These are phyloP conservation scores for Alternaria sp. DNA, from an alignment of 2,329 filamentous ascomycete genomes.

Conservation along the genomic window DNA sequence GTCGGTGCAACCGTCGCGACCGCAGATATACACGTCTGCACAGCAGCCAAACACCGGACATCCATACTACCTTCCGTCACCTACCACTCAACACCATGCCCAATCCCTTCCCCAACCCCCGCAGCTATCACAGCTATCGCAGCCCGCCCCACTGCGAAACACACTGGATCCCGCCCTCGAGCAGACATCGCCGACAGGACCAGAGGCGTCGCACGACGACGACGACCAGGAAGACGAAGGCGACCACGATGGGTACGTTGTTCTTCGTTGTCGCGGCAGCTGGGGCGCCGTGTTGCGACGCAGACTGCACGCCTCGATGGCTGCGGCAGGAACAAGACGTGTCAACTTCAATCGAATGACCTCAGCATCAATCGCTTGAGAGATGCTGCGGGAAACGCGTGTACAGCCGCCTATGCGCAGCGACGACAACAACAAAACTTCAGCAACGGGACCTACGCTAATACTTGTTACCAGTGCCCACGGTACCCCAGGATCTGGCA, in stretches of 20 bases:
- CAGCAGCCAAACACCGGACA: conserved; percentile 35
- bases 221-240: conserved; percentile 44
- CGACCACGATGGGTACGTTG: conserved; percentile 43
- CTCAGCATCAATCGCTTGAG: neutral
- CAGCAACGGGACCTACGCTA: neutral
- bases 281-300: neutral
- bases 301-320: neutral
- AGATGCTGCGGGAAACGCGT: neutral
- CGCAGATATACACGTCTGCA: conserved; percentile 38
- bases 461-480: conserved; percentile 29
- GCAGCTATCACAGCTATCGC: conserved; percentile 23
- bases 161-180: conserved; percentile 45
- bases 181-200: conserved; percentile 39
- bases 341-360: neutral
- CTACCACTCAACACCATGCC: conserved; percentile 31
- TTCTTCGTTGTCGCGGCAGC: neutral
- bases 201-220: neutral
- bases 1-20: conserved; percentile 37
- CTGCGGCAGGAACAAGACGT: neutral
- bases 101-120: conserved; percentile 17
- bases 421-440: neutral
- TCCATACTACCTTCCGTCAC: conserved; percentile 47
- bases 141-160: conserved; percentile 28
- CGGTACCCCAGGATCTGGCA: conserved; percentile 43
- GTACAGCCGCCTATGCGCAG: neutral